Evolutionary conservation across 2,329 filamentous ascomycete species (phyloP), one percentile per base, ranked within the genome.

Genomic region (Pleomassaria siparia): DNA sequence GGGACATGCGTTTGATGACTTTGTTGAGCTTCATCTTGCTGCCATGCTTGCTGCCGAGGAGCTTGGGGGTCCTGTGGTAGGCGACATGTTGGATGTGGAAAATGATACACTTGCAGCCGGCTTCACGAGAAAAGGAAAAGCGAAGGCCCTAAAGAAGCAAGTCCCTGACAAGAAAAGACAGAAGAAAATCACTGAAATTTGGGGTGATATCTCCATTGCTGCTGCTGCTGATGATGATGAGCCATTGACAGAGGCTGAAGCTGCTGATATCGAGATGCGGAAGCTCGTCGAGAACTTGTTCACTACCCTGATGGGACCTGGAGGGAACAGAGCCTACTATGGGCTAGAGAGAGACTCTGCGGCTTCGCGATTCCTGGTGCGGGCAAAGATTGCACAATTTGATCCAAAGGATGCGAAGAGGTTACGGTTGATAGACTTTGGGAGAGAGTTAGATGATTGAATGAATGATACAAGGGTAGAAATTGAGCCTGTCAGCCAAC

Each of bases 1-100:
- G 13, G 80, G 87, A 46, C 80, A 78, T 47, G 77, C 81, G 0
- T 77, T 95, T 46, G 81, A 86, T 53, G 74, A 73, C 13, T 95
- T 95, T 62, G 85, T 92, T 47, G 82, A 88, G 51, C 74, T 82
- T 35, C 80, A 83, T 32, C 77, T 95, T 1, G 87, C 87, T 1
- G 72, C 81, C 2, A 88, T 92, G 83, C 76, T 95, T 35, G 89
- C 89, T 6, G 88, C 88, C 1, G 90, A 95, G 72, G 88, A 91
- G 62, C 77, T 91, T 1, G 90, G 90, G 7, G 89, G 90, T 0
- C 89, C 90, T 0, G 86, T 91, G 10, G 88, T 91, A 1, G 88
- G 90, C 3, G 86, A 89, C 55, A 76, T 86, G 58, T 77, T 87
- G 62, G 83, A 87, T 72, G 84, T 75, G 58, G 80, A 75, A 8